Percentiles rank a stretch among this genome's conserved stretches.
Evolutionary conservation across 2,329 filamentous ascomycete species (phyloP).

Genomic region (Trichoderma pleuroti): DNA sequence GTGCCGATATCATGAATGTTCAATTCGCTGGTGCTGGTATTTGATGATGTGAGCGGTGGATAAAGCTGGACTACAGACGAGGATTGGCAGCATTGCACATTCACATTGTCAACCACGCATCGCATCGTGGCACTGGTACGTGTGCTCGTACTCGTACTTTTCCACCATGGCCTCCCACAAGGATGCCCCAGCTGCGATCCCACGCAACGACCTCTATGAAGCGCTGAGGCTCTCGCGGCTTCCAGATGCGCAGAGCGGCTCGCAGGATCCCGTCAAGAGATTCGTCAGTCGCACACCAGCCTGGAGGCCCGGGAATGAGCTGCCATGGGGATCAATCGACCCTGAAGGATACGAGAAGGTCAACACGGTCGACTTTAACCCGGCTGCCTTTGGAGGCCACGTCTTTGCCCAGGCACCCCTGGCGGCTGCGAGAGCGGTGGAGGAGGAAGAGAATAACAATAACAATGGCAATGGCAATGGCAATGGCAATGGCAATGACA

Average conservation of each 20-base stretch:
- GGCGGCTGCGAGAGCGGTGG: slow-evolving; percentile 34
- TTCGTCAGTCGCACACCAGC: slow-evolving; percentile 34
- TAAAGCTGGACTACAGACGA: not conserved
- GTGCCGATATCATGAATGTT: not conserved
- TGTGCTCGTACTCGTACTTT: not conserved
- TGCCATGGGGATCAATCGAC: slow-evolving; percentile 29
- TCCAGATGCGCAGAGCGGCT: slow-evolving; percentile 17
- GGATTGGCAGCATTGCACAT: not conserved
- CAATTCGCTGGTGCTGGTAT: not conserved
- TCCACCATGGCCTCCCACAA: not conserved
- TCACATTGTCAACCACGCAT: not conserved
- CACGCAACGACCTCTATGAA: slow-evolving; percentile 31
- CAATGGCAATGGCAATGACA: slow-evolving; percentile 18
- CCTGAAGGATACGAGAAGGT: not conserved
- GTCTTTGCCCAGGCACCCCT: slow-evolving; percentile 38
- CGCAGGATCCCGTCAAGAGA: slow-evolving; percentile 20
- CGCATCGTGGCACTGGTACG: too few species aligned
- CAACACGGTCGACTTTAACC: not conserved
- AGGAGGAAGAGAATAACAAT: slow-evolving; percentile 25
- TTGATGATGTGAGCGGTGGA: not conserved
- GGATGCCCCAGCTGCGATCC: not conserved
- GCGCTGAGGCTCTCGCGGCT: slow-evolving; percentile 29
- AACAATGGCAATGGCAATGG: slow-evolving; percentile 17
- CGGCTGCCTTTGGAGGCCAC: slow-evolving; percentile 33
- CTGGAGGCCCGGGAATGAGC: slow-evolving; percentile 32